Evolutionary conservation across 306 rosid species (phyloP), one percentile per base, ranked within the genome.

Genomic region (Casuarina cunninghamiana): DNA sequence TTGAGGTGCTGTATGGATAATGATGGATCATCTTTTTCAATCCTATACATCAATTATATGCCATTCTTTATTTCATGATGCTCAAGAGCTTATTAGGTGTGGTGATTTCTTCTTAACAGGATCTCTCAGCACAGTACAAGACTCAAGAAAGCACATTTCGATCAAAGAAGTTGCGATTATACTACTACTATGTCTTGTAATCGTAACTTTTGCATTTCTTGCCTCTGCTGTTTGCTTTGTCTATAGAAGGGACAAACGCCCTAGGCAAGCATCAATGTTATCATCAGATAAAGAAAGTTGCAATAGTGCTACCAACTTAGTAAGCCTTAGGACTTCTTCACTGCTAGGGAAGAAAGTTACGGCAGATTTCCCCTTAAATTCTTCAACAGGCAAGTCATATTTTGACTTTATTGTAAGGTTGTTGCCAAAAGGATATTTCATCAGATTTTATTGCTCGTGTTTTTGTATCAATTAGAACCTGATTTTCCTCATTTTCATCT

Each of bases 191-290:
- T 88, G 96, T 79, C 81, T 87, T 48, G 57, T 82, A 73, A 69
- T 92, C 84, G 88, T 95, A 78, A 86, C 96, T 53, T 57, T 85
- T 69, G 97, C 96, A 66, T 85, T 91, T 81, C 76, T 95, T 69
- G 75, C 83, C 84, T 86, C 88, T 15, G 73, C 91, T 73, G 41
- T 79, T 70, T 95, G 93, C 84, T 89, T 85, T 76, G 44, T 88
- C 50, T 77, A 68, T 65, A 86, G 73, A 87, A 91, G 88, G 82
- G 81, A 86, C 57, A 85, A 81, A 73, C 55, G 49, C 80, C 73
- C 79, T 62, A 75, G 83, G 77, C 91, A 86, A 77, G 65, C 89
- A 42, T 84, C 92, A 55, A 62, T 82, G 70, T 79, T 83, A 62
- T 88, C 90, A 50, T 79, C 89, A 65, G 97, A 88, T 66, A 91